Conservation (phyloP, 495 filamentous ascomycete species). For the Pyrenopolyporus hunteri region DNA sequence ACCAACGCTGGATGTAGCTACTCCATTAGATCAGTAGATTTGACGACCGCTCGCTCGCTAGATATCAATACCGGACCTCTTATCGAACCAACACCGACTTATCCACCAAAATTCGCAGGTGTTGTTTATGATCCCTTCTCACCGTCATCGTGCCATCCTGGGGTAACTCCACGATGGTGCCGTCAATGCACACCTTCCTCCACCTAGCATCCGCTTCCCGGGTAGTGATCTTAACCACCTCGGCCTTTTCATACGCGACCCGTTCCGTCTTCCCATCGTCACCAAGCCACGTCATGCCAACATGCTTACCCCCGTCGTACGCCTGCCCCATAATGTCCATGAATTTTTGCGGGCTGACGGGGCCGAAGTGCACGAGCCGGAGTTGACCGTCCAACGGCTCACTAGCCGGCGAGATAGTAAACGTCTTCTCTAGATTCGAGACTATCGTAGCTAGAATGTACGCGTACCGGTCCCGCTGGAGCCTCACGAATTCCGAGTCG, state of each 20-base stretch:
- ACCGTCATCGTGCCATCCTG: conserved; percentile 75
- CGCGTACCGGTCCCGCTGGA: conserved; percentile 44
- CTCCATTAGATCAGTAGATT: neutral
- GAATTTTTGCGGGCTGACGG: conserved; percentile 62
- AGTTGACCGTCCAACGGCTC: conserved; percentile 70
- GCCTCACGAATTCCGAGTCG: conserved; percentile 42
- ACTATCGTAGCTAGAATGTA: conserved; percentile 80
- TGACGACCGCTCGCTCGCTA: too few species aligned
- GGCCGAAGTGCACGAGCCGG: conserved; percentile 75
- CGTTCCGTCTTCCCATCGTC: conserved; percentile 38
- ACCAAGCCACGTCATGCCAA: conserved; percentile 51
- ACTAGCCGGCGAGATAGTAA: conserved; percentile 75
- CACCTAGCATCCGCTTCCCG: conserved; percentile 68
- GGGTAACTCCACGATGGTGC: conserved; percentile 76
- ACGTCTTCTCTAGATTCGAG: conserved; percentile 77
- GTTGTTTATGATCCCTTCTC: conserved; percentile 34
- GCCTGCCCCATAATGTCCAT: conserved; percentile 79
- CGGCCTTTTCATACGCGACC: conserved; percentile 71
- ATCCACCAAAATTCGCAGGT: conserved; percentile 48
- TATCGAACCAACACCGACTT: conserved; percentile 23
- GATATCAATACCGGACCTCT: neutral
- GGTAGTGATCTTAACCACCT: conserved; percentile 68
- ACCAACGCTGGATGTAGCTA: too few species aligned
- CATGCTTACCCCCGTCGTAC: conserved; percentile 76
- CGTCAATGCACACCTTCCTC: conserved; percentile 88